Percentiles rank a stretch among this genome's conserved stretches.
Evolutionary conservation across 225 moss, liverwort and hornwort genomes (phyloP).

Genomic region (Polytrichum commune): DNA sequence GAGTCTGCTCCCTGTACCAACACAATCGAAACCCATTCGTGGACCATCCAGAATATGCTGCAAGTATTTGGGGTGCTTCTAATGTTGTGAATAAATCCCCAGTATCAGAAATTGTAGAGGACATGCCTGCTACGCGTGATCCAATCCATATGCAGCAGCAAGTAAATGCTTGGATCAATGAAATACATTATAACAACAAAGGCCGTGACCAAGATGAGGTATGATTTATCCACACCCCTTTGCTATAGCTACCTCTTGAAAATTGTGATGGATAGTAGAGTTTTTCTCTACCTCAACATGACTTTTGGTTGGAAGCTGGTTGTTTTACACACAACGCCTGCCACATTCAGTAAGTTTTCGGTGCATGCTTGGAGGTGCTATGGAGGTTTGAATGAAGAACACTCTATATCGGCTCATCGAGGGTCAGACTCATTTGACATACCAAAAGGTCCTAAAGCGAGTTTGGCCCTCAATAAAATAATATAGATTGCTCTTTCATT

Average conservation of each 20-base stretch:
- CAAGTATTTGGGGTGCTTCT: slow-evolving; percentile 57
- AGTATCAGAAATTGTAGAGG: background rate
- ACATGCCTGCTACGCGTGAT: slow-evolving; percentile 2
- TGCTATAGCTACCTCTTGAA: background rate
- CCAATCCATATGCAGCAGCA: slow-evolving; percentile 2
- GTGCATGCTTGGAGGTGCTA: no score
- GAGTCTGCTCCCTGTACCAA: slow-evolving; percentile 79
- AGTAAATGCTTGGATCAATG: slow-evolving; percentile 32
- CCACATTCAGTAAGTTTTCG: no score
- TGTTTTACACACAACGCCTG: background rate
- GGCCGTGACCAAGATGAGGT: slow-evolving; percentile 50
- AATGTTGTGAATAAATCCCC: background rate
- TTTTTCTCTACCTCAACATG: background rate
- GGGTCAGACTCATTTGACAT: no score
- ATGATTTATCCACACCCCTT: background rate
- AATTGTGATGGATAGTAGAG: background rate
- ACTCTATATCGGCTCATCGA: no score
- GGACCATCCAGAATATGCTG: slow-evolving; percentile 79
- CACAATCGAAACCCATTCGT: slow-evolving; percentile 91
- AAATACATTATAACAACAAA: slow-evolving; percentile 38
- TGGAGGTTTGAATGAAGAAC: no score
- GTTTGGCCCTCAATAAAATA: no score
- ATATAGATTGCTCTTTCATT: no score
- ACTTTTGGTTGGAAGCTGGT: background rate
- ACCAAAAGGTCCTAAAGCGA: no score